These are phyloP conservation scores for Argentina anserina DNA, from an alignment of 306 rosid genomes.

Conservation along the genomic window DNA sequence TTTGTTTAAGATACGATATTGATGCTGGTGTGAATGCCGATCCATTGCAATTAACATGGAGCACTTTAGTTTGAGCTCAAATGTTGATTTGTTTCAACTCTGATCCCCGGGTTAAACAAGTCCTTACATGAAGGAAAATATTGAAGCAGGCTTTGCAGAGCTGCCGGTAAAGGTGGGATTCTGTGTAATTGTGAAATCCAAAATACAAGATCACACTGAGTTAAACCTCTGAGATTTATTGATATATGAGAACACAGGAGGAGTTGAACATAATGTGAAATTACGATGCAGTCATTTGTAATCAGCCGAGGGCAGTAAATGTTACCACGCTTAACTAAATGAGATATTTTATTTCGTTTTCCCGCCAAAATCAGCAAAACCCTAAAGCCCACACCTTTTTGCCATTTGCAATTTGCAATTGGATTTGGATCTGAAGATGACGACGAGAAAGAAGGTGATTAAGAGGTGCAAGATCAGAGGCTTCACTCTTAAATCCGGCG, in stretches of 20 bases:
- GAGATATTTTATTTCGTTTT: conserved; percentile 3
- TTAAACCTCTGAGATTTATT: too few species aligned
- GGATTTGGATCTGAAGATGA: conserved; percentile 22
- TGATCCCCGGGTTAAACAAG: not conserved
- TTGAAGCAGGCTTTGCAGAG: not conserved
- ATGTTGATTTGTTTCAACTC: not conserved
- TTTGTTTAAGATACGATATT: too few species aligned
- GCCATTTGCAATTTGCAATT: not conserved
- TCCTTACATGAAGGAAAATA: not conserved
- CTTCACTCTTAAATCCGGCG: conserved; percentile 59
- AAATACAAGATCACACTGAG: not conserved
- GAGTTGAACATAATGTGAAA: too few species aligned
- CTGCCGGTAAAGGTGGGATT: not conserved
- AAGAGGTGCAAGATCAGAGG: conserved; percentile 80
- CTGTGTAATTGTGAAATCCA: not conserved
- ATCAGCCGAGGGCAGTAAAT: not conserved
- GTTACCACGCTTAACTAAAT: too few species aligned
- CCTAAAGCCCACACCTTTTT: conserved; percentile 22
- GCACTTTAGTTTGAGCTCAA: not conserved
- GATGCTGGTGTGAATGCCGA: not conserved
- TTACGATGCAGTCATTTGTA: not conserved
- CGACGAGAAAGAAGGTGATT: conserved; percentile 60
- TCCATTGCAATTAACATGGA: not conserved
- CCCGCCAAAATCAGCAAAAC: too few species aligned
- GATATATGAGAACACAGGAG: too few species aligned